phyloP scores from a whole-genome alignment of 176 grass and related monocot genomes.

The Thalia dealbata region DNA sequence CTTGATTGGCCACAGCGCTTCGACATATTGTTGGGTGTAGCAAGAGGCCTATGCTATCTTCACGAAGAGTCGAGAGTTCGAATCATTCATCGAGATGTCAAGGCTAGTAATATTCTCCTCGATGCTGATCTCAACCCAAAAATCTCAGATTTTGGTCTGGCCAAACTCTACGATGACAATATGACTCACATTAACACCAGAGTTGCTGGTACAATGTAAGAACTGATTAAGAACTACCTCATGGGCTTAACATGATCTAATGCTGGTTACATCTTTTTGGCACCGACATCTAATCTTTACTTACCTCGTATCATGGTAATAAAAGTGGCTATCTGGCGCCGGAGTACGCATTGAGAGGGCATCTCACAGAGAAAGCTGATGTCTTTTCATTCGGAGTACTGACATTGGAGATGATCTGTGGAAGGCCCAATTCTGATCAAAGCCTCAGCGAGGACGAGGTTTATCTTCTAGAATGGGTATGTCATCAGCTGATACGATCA shows the following conservation, averaged over 20 bases:
- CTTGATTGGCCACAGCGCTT: conserved; percentile 40
- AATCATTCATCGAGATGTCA: conserved; percentile 30
- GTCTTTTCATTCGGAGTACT: conserved; percentile 29
- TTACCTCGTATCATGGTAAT: background rate
- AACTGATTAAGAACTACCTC: background rate
- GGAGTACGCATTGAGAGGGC: conserved; percentile 27
- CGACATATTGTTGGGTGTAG: conserved; percentile 33
- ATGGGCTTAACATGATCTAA: no score
- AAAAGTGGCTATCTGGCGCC: conserved; percentile 42
- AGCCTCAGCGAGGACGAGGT: conserved; percentile 9
- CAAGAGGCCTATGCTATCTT: conserved; percentile 35
- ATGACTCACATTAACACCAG: conserved; percentile 39
- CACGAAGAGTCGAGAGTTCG: conserved; percentile 28
- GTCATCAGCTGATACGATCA: background rate
- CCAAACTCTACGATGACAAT: conserved; percentile 42
- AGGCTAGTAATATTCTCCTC: conserved; percentile 27
- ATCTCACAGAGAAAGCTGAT: conserved; percentile 27
- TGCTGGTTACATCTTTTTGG: background rate
- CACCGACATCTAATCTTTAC: background rate
- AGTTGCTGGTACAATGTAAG: conserved; percentile 46
- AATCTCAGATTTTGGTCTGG: conserved; percentile 48
- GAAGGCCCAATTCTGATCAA: conserved; percentile 26
- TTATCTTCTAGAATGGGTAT: conserved; percentile 38
- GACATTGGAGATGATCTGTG: conserved; percentile 23
- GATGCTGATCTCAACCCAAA: conserved; percentile 38